A percentile compares a stretch with the other conserved stretches of the same genome.
phyloP scores from a whole-genome alignment of 306 rosid genomes.

The Acacia crassicarpa region DNA sequence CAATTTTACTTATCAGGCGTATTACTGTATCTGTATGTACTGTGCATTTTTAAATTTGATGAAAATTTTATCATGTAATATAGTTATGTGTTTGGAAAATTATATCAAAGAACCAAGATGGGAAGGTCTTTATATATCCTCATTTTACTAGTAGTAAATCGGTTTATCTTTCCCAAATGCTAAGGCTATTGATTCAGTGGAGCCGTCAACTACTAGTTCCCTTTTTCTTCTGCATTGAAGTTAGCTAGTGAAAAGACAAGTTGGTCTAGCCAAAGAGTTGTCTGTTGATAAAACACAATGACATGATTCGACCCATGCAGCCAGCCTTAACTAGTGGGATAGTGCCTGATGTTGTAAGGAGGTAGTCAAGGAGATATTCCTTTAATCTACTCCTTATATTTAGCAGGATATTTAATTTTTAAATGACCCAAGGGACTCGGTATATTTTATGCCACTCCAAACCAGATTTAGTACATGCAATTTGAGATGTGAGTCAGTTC shows the following conservation, averaged over 20 bases:
- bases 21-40: background rate
- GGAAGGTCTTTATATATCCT: background rate
- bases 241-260: background rate
- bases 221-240: background rate
- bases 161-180: background rate
- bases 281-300: background rate
- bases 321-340: too few species aligned
- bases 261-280: background rate
- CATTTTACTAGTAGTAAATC: slow-evolving; percentile 3
- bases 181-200: background rate
- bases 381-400: background rate
- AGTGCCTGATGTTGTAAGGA: background rate
- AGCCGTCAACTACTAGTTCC: background rate
- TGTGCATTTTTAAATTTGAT: slow-evolving; percentile 15
- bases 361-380: background rate
- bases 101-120: background rate
- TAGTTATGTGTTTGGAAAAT: slow-evolving; percentile 16
- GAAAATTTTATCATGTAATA: slow-evolving; percentile 15
- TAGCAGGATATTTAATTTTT: too few species aligned
- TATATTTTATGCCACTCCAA: background rate
- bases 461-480: background rate
- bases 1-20: background rate
- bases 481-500: background rate
- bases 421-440: background rate
- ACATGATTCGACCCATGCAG: too few species aligned